These are phyloP conservation scores for Tulasnella sp. DNA, from an alignment of 768 basidiomycete genomes.

Conservation along the genomic window DNA sequence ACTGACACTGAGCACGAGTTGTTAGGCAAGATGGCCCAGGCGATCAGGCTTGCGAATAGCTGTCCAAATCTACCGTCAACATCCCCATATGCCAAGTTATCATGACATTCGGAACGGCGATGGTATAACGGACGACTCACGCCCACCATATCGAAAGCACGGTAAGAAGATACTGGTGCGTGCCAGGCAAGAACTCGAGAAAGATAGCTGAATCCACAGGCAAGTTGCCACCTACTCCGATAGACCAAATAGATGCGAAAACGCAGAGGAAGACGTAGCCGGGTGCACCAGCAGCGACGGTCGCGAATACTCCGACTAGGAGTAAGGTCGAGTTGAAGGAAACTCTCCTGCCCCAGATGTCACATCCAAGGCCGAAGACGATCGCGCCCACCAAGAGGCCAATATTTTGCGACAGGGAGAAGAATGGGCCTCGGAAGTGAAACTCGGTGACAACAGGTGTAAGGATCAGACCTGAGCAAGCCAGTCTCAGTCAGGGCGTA, in stretches of 20 bases:
- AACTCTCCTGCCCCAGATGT: slow-evolving; percentile 56
- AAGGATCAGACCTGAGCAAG: slow-evolving; percentile 41
- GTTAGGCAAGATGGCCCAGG: slow-evolving; percentile 63
- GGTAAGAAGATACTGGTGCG: slow-evolving; percentile 66
- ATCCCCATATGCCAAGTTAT: neutral
- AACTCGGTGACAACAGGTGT: slow-evolving; percentile 52
- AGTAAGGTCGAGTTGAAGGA: slow-evolving; percentile 63
- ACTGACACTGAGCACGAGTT: slow-evolving; percentile 43
- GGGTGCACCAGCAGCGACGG: slow-evolving; percentile 48
- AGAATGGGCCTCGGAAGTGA: slow-evolving; percentile 44
- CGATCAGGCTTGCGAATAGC: slow-evolving; percentile 49
- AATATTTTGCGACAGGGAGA: slow-evolving; percentile 60
- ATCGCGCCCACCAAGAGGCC: slow-evolving; percentile 54
- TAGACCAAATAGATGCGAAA: slow-evolving; percentile 38
- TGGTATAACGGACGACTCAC: neutral
- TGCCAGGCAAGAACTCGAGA: too few relatives aligned
- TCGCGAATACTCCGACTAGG: slow-evolving; percentile 54
- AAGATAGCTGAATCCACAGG: slow-evolving; percentile 71
- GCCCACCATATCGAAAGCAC: slow-evolving; percentile 74
- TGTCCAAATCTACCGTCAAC: slow-evolving; percentile 41
- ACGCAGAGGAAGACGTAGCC: slow-evolving; percentile 42
- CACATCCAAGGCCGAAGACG: slow-evolving; percentile 57
- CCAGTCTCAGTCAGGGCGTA: slow-evolving; percentile 35
- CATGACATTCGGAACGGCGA: too few relatives aligned
- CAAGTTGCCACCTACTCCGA: slow-evolving; percentile 62